Conservation (phyloP, 441 rosid species). For the Kokia cookei region DNA sequence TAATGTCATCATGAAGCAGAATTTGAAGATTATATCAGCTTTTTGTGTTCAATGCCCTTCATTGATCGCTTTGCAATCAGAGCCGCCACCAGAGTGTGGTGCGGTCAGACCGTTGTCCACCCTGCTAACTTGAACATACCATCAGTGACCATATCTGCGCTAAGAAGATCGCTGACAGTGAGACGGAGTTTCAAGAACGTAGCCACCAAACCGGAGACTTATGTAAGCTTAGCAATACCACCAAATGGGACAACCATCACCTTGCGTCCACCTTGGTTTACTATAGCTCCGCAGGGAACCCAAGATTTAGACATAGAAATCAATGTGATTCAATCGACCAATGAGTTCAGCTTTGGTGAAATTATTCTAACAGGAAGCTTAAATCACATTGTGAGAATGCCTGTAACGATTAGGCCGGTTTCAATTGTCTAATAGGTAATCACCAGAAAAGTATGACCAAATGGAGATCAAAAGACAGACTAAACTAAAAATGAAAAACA, state of each 20-base stretch:
- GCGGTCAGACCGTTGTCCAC: constrained; percentile 38
- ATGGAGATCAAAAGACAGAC: not conserved
- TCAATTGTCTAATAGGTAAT: constrained; percentile 4
- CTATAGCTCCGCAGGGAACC: constrained; percentile 36
- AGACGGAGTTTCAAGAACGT: constrained; percentile 59
- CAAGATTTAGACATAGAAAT: constrained; percentile 52
- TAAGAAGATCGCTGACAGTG: constrained; percentile 32
- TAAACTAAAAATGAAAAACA: not conserved
- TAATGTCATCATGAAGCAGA: constrained; percentile 2
- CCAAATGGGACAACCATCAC: constrained; percentile 60
- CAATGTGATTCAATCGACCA: constrained; percentile 30
- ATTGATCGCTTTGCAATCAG: constrained; percentile 16
- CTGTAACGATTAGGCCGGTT: constrained; percentile 50
- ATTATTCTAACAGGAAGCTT: constrained; percentile 63
- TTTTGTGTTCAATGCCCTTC: constrained; percentile 54
- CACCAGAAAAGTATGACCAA: not conserved
- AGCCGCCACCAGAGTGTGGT: constrained; percentile 41
- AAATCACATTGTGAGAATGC: constrained; percentile 64
- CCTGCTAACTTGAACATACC: constrained; percentile 79
- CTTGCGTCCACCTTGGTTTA: constrained; percentile 64
- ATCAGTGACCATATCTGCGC: constrained; percentile 60
- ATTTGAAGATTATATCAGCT: constrained; percentile 4
- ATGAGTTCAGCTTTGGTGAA: constrained; percentile 67
- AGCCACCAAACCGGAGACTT: constrained; percentile 47
- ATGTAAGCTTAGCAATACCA: constrained; percentile 39